These are phyloP conservation scores for Tillandsia leiboldiana DNA, from an alignment of 176 grass and related monocot species.

Conservation along the genomic window DNA sequence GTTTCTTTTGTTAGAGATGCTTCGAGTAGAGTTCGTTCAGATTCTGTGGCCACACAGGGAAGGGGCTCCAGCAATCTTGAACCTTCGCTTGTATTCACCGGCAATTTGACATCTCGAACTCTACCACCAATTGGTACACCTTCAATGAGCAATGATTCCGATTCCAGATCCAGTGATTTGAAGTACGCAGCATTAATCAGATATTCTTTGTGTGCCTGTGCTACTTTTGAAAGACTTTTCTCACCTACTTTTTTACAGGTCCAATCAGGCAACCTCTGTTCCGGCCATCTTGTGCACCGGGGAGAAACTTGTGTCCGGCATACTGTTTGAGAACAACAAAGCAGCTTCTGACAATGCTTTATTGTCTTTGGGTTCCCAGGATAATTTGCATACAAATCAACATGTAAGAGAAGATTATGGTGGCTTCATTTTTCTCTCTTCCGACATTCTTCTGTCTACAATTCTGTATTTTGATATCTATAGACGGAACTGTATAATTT, in stretches of 20 bases:
- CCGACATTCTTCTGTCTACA: not conserved
- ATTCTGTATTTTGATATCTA: not conserved
- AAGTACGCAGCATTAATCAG: constrained; percentile 44
- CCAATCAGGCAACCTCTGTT: constrained; percentile 26
- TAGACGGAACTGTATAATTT: no score
- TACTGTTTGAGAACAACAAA: constrained; percentile 42
- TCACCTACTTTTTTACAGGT: constrained; percentile 38
- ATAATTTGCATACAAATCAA: constrained; percentile 54
- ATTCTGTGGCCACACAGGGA: constrained; percentile 23
- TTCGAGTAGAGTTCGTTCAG: constrained; percentile 25
- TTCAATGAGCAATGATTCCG: constrained; percentile 41
- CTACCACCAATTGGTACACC: constrained; percentile 46
- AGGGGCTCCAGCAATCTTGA: constrained; percentile 31
- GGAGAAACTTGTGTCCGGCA: constrained; percentile 23
- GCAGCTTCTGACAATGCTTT: constrained; percentile 31
- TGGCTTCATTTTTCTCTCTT: constrained; percentile 16
- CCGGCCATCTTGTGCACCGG: constrained; percentile 22
- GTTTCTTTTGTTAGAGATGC: constrained; percentile 24
- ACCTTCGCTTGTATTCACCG: constrained; percentile 32
- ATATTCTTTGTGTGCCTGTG: constrained; percentile 11
- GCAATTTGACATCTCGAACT: constrained; percentile 31
- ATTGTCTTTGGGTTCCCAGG: constrained; percentile 57
- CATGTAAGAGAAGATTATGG: constrained; percentile 43
- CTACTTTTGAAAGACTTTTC: constrained; percentile 6
- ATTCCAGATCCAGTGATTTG: constrained; percentile 30